Evolutionary conservation across 257 asterid genomes (phyloP), one percentile per base, ranked within the genome.

Genomic region (Solanum acaule): DNA sequence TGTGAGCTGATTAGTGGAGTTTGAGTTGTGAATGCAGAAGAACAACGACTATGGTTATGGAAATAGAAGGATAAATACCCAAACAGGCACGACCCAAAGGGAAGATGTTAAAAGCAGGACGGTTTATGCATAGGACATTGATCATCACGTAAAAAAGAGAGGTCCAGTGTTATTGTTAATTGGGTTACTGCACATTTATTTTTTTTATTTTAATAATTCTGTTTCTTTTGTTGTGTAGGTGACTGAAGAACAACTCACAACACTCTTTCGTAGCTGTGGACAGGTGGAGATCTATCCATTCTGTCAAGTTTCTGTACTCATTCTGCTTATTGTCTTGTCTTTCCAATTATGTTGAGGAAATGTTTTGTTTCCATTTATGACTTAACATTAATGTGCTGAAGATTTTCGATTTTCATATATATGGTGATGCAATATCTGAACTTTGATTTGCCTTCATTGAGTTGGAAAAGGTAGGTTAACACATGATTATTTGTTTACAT

Each of bases 361-460:
- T 33, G 67, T 27, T 40, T 73, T 68, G 88, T 82, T 72, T 42
- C n/a, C 63, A 78, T 78, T 42, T 78, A 59, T 78, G 84, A 14
- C 61, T 14, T 42, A 78, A 78, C 35, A 56, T 42, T 25, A 13
- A 78, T 14, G 15, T 84, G 27, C 23, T 78, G 84, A 92, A 93
- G 94, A 95, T 93, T 63, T 93, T 92, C 87, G 96, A 93, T 78
- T 93, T 91, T 87, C 93, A 95, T 23, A 92, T 93, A 20, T 93
- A 94, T 87, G 94, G 95, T 9, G 96, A 93, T 89, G 93, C 95
- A 49, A 93, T 92, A 71, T 94, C 96, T 72, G 94, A 92, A 5
- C 96, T 94, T 88, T 94, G 95, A 83, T 94, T 94, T 90, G 96
- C 96, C 33, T 93, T 94, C n/a, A 35, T 94, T 15, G 94, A 94